Base-by-base conservation (phyloP, 2,329 filamentous ascomycete genomes). In the Neofusicoccum umdonicola region DNA sequence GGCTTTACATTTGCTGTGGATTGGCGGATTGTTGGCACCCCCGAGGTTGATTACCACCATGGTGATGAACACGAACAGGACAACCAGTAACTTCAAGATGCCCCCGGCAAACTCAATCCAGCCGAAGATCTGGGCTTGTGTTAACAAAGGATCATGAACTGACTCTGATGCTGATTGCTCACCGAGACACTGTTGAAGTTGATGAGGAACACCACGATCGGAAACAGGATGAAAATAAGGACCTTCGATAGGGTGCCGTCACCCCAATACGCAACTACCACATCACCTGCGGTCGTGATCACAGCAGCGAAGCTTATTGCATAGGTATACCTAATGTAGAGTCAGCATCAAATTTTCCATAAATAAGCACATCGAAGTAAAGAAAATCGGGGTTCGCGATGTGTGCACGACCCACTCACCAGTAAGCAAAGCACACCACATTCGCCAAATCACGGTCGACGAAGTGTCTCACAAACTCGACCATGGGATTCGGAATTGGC, bases 401-500 rank as follows among this genome's bases (percentile, higher is more conserved):
- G 27, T 31, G 27, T 31, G 27, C 27, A 31, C 27, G 37, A 31
- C 7, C 11, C 22, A 34, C 22, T 39, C 48, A 77, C 76, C 74
- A 77, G 66, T 78, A 77, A 42, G 71, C 69, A 13, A 77, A 63
- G 4, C 76, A 74, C 8, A 77, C 71, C 4, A 73, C 70, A 35
- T 71, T 72, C 0, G 74, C 76, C 17, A 78, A 54, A 31, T 79
- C 76, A 42, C 69, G 68, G 56, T 78, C 77, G 13, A 78, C 73
- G 64, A 78, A 78, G 31, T 70, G 68, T n/a, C 71, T 67, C 4
- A 78, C 73, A 52, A 74, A 78, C 37, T 77, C 72, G 13, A 74
- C 70, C 34, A 77, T 66, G 3, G 76, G 74, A 57, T 77, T 77
- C 5, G 77, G 71, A 11, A 77, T 74, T 0, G 77, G 76, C 73